Evolutionary conservation across 2,329 filamentous ascomycete genomes (phyloP), one percentile per base, ranked within the genome.

Genomic region (Malbranchea zuffiana): DNA sequence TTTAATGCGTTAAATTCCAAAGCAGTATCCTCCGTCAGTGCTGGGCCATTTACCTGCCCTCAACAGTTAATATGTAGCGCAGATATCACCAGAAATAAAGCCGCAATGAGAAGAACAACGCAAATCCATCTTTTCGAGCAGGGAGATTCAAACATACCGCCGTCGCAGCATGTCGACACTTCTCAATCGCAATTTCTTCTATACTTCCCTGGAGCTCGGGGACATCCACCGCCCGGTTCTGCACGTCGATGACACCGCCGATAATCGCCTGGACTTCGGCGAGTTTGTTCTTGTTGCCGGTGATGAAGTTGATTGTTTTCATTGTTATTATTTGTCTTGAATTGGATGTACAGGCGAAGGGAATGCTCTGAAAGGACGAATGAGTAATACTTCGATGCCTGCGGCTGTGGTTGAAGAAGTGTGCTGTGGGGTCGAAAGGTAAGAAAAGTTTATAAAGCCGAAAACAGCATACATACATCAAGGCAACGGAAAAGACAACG

Each of bases 1-100:
- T 82, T 77, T 43, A 95, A 72, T 13, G 88, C 87, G 54, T 82
- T 80, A 57, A 95, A 98, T 66, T 86, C 92, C 32, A 98, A 70
- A 48, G 86, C 86, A 11, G 90, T 98, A 61, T 98, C 90, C 63
- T 98, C 90, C 7, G 94, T 88, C 25, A 98, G 69, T 6, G 95
- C 90, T 3, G 92, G 87, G 1, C 86, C 86, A 51, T 80, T 68
- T 32, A 90, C 63, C 85, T 92, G 37, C 13, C 20, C 33, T 23
- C 37, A 27, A 26, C 32, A 24, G 32, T 39, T 13, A 25, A 19
- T 20, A 20, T 19, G 15, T 12, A 29, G 13, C 35, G 17, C 11
- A 20, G 11, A 2, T 23, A 24, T 41, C 15, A 23, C 31, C 18
- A n/a, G 10, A n/a, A 15, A 40, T n/a, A n/a, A n/a, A n/a, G n/a